These are phyloP conservation scores for Conringia planisiliqua DNA, from an alignment of 345 rosid genomes.

Conservation along the genomic window DNA sequence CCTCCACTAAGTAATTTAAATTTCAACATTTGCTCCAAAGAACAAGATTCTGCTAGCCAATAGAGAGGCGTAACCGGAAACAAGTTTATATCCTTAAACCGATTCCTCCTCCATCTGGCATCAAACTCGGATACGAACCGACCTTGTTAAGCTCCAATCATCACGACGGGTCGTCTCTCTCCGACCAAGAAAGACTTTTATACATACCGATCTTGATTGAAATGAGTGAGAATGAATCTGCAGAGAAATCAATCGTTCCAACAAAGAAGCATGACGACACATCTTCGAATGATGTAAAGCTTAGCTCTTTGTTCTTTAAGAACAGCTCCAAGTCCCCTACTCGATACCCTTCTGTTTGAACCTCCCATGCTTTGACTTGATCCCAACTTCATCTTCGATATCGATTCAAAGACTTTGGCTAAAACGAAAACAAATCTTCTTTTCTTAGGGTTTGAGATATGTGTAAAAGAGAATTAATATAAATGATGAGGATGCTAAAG, in stretches of 20 bases:
- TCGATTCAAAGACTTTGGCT: neutral
- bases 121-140: neutral
- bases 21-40: slow-evolving; percentile 8
- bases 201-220: slow-evolving; percentile 16
- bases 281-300: slow-evolving; percentile 86
- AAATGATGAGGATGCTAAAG: slow-evolving; percentile 20
- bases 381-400: slow-evolving; percentile 53
- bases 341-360: slow-evolving; percentile 72
- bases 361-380: slow-evolving; percentile 47
- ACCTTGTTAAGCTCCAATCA: slow-evolving; percentile 18
- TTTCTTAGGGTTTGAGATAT: slow-evolving; percentile 17
- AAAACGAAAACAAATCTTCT: neutral
- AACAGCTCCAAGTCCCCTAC: slow-evolving; percentile 67
- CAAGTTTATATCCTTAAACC: slow-evolving; percentile 8
- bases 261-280: slow-evolving; percentile 85
- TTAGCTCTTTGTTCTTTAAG: slow-evolving; percentile 83
- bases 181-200: too few species aligned
- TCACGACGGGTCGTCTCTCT: neutral
- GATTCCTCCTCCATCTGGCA: neutral
- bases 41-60: slow-evolving; percentile 13
- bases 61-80: slow-evolving; percentile 4
- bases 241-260: slow-evolving; percentile 59
- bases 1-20: neutral
- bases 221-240: neutral
- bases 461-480: neutral